Evolutionary conservation across 139 green algal genomes (phyloP).

Genomic region (Chara braunii): DNA sequence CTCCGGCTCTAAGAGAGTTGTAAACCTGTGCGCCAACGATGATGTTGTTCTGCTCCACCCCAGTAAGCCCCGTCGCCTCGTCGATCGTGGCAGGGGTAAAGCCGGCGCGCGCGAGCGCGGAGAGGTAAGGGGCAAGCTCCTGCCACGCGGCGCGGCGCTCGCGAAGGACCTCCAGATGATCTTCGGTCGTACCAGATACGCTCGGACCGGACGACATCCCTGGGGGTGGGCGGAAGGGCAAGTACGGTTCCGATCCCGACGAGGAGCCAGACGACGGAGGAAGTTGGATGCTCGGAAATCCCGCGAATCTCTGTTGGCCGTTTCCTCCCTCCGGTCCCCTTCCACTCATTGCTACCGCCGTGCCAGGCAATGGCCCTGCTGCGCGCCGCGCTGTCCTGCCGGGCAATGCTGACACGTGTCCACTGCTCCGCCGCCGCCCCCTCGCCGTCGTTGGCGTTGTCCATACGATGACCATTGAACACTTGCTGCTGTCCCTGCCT

Average conservation of each 20-base stretch:
- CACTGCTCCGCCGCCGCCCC: too few relatives aligned
- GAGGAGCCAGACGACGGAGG: neutral
- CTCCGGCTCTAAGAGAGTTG: conserved; percentile 7
- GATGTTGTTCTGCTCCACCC: conserved; percentile 40
- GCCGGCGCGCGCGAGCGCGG: neutral
- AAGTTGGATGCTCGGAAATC: too few relatives aligned
- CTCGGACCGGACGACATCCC: neutral
- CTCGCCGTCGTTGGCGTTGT: too few relatives aligned
- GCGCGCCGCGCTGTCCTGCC: too few relatives aligned
- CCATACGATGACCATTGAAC: too few relatives aligned
- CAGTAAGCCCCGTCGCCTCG: conserved; percentile 33
- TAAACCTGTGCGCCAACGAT: conserved; percentile 30
- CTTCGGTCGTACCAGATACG: conserved; percentile 8
- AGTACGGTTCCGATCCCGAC: conserved; percentile 8
- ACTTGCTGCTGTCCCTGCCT: too few relatives aligned
- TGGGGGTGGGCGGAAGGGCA: conserved; percentile 14
- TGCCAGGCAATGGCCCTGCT: too few relatives aligned
- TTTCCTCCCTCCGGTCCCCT: too few relatives aligned
- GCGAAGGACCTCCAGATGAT: conserved; percentile 19
- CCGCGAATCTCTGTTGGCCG: too few relatives aligned
- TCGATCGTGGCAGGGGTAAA: conserved; percentile 18
- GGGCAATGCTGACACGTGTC: too few relatives aligned
- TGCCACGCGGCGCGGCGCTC: conserved; percentile 30
- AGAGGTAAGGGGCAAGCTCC: conserved; percentile 21
- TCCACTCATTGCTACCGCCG: too few relatives aligned